Evolutionary conservation across 495 filamentous ascomycete species (phyloP), one percentile per base, ranked within the genome.

Genomic region (Neurospora sp.): DNA sequence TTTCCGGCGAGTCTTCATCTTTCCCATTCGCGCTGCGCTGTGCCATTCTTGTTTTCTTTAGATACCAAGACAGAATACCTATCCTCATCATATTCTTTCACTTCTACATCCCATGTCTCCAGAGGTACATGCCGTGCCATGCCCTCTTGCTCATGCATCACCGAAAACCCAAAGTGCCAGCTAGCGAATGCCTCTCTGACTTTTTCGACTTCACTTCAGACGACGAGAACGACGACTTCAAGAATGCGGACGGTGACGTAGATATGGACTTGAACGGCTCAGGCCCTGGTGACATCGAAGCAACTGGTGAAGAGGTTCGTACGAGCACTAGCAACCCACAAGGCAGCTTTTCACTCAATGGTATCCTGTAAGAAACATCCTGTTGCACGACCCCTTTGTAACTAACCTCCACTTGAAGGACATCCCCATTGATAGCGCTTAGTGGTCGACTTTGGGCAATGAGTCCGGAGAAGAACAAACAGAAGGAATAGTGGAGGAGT

Each of bases 381-480:
- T 35, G 53, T 65, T 65, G 53, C 53, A 35, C 53, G 27, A 37
- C 53, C 53, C 27, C 53, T 65, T 65, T 65, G 53, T 65, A 35
- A 65, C 53, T 65, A 65, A 65, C 53, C 53, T 7, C 53, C 53
- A 65, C 14, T 65, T 65, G 48, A 73, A 73, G 72, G 72, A 61
- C 72, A 70, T 48, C n/a, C 72, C 65, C 65, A 45, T 73, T 73
- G 68, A 73, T 73, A 69, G 69, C 65, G 41, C n/a, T 73, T 70
- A 73, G 72, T 69, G 61, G 72, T 73, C 72, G 72, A 53, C 69
- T 73, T 40, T 73, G 68, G 72, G 71, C 71, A 40, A 72, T 48
- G 61, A 37, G 44, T 44, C 41, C 44, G 35, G 31, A 71, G 44
- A 44, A 71, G 44, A 71, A 71, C 12, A 27, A 2, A 48, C 20